Base-by-base conservation (phyloP, 768 basidiomycete species). In the Pleurotus cornucopiae region DNA sequence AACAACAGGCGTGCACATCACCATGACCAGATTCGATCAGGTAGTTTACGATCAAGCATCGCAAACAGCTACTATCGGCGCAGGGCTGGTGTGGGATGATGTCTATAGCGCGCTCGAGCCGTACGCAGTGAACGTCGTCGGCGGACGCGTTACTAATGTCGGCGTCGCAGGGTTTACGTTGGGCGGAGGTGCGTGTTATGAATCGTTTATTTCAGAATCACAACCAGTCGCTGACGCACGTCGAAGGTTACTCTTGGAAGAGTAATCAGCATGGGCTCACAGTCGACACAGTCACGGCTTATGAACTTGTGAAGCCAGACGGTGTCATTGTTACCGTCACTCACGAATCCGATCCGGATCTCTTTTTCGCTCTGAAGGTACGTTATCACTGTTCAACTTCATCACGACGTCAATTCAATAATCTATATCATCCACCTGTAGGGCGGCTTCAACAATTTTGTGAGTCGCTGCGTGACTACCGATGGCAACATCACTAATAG, bases 401-500 rank as follows among this genome's bases (percentile, higher is more conserved):
- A 25, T 34, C 30, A 34, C 11, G 30, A 9, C 1, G 30, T 23
- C 30, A 34, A 34, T 11, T 34, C 30, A 34, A 3, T 11, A 9
- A 34, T 34, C 30, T 9, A 34, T 9, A 9, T 6, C 18, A 11
- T 9, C 7, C 30, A 9, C 30, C n/a, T 16, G 1, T 58, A 85
- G 81, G 86, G 85, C 30, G 85, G 84, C 7, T 64, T 74, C 60
- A 85, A 88, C 59, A 88, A 87, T 58, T 86, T 84, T 57, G 76
- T 71, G 54, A 51, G 61, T 49, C 20, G 12, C 20, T 44, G 16
- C 46, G 34, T 14, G 25, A 37, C 7, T 2, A 11, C 12, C 14
- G 6, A 13, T 40, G 6, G 2, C 12, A 4, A 51, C 37, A 11
- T 1, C 39, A 4, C 23, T 54, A 14, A 41, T 6, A 13, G 11